A percentile compares a stretch with the other conserved stretches of the same genome.
These are phyloP conservation scores for Monosporascus ibericus DNA, from an alignment of 2,329 filamentous ascomycete genomes.

Conservation along the genomic window DNA sequence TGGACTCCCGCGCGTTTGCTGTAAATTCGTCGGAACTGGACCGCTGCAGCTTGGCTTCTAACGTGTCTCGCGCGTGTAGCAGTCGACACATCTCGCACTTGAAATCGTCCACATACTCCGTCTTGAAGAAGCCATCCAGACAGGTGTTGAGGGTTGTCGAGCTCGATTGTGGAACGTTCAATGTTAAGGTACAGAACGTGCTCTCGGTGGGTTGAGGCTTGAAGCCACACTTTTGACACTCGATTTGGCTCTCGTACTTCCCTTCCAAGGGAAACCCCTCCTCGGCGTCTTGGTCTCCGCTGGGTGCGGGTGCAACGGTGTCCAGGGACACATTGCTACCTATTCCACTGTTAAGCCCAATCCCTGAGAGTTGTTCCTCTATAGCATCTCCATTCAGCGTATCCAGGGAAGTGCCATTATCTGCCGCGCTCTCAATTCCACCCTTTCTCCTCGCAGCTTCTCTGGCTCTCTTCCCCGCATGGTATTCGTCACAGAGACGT, in stretches of 20 bases:
- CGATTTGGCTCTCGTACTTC: slow-evolving; percentile 86
- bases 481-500: slow-evolving; percentile 87
- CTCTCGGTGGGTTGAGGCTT: slow-evolving; percentile 78
- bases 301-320: slow-evolving; percentile 5
- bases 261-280: slow-evolving; percentile 90
- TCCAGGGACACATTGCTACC: slow-evolving; percentile 10
- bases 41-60: slow-evolving; percentile 53
- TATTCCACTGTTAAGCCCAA: slow-evolving; percentile 15
- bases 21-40: slow-evolving; percentile 48
- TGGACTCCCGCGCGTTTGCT: slow-evolving; percentile 47
- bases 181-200: slow-evolving; percentile 84
- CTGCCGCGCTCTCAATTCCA: slow-evolving; percentile 5
- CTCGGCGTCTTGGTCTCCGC: slow-evolving; percentile 42
- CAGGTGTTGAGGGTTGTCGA: slow-evolving; percentile 80
- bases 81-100: slow-evolving; percentile 90
- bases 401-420: slow-evolving; percentile 1
- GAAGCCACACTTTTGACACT: slow-evolving; percentile 86
- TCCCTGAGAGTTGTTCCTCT: slow-evolving; percentile 23
- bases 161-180: slow-evolving; percentile 80
- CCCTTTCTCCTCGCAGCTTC: slow-evolving; percentile 41
- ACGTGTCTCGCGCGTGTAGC: slow-evolving; percentile 65
- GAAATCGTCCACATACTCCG: slow-evolving; percentile 94
- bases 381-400: slow-evolving; percentile 22
- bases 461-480: slow-evolving; percentile 73
- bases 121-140: slow-evolving; percentile 91